Base-by-base conservation (phyloP, 805 yeast genomes). In the Teunomyces atbi region DNA sequence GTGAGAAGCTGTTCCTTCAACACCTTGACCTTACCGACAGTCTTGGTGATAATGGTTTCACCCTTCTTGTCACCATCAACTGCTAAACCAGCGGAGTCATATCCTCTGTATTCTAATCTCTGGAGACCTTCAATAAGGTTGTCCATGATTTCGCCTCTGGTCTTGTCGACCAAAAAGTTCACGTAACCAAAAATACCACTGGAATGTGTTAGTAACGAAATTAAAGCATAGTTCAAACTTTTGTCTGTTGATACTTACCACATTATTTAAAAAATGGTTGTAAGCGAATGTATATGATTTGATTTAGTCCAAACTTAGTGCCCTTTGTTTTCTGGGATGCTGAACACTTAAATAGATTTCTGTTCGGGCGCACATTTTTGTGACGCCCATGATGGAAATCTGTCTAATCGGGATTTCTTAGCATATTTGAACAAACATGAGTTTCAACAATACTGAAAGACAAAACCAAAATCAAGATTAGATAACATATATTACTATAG, bases 171-270 rank as follows among this genome's bases (percentile, higher is more conserved):
- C 64, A 92, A 79, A 68, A 88, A 94, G 79, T 94, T 94, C 58
- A 94, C 91, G 72, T 94, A 94, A 56, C 99, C 99, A 70, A 94
- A 94, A 66, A 94, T 94, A 67, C 99, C 99, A 81, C 99, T 67
- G 47, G 26, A 20, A 19, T 18, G 19, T 13, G 41, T 23, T 45
- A 58, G 53, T 11, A 42, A 13, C 23, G 23, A 21, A 21, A 21
- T 21, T 21, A 23, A 23, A 23, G 11, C 8, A 11, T 23, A 7
- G 26, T 7, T 4, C 3, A 23, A 23, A 23, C 2, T 7, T 8
- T 4, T 7, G 28, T 15, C 18, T 6, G 12, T 12, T 11, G 15
- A 12, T 37, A 23, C 42, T 13, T 30, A 41, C 44, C 44, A 41
- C 44, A 41, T 41, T 18, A 19, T 41, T 15, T 15, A 15, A 19